Base-by-base conservation (phyloP, 148 eudicot genomes). In the Rhododendron williamsianum region DNA sequence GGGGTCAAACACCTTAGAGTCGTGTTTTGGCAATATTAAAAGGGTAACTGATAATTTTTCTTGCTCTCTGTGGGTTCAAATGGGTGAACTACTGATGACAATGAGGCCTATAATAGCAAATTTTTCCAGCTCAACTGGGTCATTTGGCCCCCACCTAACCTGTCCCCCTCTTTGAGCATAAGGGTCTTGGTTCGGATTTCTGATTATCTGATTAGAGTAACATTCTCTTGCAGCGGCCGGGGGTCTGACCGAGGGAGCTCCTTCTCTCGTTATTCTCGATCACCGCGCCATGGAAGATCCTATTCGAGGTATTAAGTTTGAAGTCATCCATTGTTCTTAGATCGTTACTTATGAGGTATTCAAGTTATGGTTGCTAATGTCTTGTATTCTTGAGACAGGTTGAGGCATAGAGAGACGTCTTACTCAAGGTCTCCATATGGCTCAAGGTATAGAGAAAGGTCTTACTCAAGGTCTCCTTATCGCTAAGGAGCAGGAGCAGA, bases 341-440 rank as follows among this genome's bases (percentile, higher is more conserved):
- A 46, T 51, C 15, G 15, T 76, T 12, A 23, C 41, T 54, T 36
- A 18, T 0, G 30, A 48, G 4, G 52, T 33, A 38, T 33, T 3
- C 16, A 4, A 30, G 8, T 51, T 11, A 41, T 3, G 36, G 45
- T 41, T 21, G 52, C 35, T 43, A 15, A 52, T 35, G 35, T 76
- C 8, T 72, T 65, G 60, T 84, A 85, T 56, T 63, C 33, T 78
- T 76, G 83, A n/a, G 52, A 83, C 90, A 94, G 98, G 94, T 95
- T 96, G 21, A 87, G 98, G 13, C 95, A 94, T 16, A 85, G 90
- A 19, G 92, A 72, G n/a, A 91, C 91, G 81, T 91, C 98, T 10
- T 91, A 93, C 87, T 93, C 95, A 1, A 88, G 92, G 87, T 89
- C 91, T 35, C 91, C 93, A 4, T 83, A 87, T 79, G 82, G 82